Conservation (phyloP, 768 basidiomycete species). For the Lepiota subincarnata region DNA sequence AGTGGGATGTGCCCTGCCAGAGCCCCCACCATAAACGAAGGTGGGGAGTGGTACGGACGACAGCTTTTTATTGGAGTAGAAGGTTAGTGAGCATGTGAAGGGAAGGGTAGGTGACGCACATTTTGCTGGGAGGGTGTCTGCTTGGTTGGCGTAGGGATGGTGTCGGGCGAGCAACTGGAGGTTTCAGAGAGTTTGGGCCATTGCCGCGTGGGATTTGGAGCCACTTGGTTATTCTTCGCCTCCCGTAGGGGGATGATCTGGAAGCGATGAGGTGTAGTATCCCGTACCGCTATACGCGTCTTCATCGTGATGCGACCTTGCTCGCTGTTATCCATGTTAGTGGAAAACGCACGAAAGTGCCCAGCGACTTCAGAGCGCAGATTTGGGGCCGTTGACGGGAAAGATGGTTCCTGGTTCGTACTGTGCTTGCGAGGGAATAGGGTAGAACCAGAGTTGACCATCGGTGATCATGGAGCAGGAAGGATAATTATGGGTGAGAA, state of each 20-base stretch:
- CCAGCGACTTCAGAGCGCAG: background rate
- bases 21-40: no score
- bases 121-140: no score
- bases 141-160: background rate
- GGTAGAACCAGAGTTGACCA: background rate
- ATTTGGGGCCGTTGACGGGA: background rate
- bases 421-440: background rate
- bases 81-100: no score
- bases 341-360: background rate
- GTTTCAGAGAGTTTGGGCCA: background rate
- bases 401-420: background rate
- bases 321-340: slow-evolving; percentile 17
- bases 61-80: no score
- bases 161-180: background rate
- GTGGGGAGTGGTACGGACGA: no score
- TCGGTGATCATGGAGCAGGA: background rate
- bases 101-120: no score
- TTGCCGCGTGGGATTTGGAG: background rate
- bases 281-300: slow-evolving; percentile 41
- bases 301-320: slow-evolving; percentile 35
- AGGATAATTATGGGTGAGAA: background rate
- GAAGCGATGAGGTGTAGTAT: slow-evolving; percentile 39
- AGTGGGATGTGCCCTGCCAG: no score
- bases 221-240: slow-evolving; percentile 17
- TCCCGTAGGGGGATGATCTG: slow-evolving; percentile 40